A percentile compares a stretch with the other conserved stretches of the same genome.
These are phyloP conservation scores for Phytomonas sp. DNA, from an alignment of 208 protist species.

Conservation along the genomic window DNA sequence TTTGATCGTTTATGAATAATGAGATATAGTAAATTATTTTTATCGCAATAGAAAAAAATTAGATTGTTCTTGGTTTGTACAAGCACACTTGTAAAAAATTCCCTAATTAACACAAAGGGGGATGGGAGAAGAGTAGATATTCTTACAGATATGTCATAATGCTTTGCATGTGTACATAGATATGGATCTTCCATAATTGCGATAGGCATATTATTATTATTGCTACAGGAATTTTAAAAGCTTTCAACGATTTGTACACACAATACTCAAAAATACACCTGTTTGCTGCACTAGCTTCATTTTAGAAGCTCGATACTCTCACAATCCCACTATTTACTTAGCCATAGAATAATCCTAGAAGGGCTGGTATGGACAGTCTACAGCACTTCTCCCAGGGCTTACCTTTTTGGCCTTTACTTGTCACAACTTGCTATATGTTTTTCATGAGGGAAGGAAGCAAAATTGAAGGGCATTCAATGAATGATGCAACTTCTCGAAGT, in stretches of 20 bases:
- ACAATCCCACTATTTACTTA: neutral
- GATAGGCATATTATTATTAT: neutral
- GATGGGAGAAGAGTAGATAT: slow-evolving; percentile 1
- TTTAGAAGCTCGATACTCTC: neutral
- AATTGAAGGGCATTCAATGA: neutral
- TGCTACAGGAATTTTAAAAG: neutral
- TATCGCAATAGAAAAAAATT: slow-evolving; percentile 10
- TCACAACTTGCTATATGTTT: neutral
- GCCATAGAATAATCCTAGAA: neutral
- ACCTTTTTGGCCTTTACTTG: neutral
- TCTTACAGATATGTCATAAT: slow-evolving; percentile 6
- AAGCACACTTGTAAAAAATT: slow-evolving; percentile 9
- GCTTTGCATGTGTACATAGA: slow-evolving; percentile 10
- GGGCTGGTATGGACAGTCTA: neutral
- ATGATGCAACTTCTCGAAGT: slow-evolving; percentile 58
- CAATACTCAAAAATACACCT: slow-evolving; percentile 2
- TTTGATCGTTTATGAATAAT: slow-evolving; percentile 12
- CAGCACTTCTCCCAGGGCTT: neutral
- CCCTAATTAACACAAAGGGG: neutral
- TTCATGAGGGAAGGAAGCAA: neutral
- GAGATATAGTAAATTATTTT: neutral
- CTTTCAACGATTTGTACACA: slow-evolving; percentile 2
- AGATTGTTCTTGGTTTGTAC: neutral
- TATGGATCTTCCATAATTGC: slow-evolving; percentile 5
- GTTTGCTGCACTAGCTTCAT: neutral